Evolutionary conservation across 108 stramenopile species (phyloP).

Genomic region (Bacterosira constricta): DNA sequence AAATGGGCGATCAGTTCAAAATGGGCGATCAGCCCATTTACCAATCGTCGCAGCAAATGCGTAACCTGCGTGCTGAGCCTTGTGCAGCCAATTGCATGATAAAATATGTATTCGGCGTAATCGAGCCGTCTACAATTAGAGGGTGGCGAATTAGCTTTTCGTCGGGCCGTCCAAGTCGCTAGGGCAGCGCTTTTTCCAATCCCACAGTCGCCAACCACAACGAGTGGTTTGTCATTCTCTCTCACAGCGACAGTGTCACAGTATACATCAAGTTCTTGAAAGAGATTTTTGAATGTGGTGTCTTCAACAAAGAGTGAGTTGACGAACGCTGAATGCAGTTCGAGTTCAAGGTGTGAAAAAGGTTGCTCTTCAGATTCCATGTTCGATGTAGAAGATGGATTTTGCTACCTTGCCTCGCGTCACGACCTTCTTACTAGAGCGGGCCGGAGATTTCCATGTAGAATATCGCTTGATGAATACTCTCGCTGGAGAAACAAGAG

Average conservation of each 20-base stretch:
- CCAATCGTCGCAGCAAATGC: slow-evolving; percentile 45
- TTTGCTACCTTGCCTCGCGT: no score
- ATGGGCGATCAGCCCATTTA: slow-evolving; percentile 34
- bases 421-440: no score
- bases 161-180: slow-evolving; percentile 55
- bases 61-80: slow-evolving; percentile 34
- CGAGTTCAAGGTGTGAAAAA: not conserved
- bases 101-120: slow-evolving; percentile 55
- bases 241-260: not conserved
- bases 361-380: not conserved
- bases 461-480: no score
- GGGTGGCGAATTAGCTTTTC: slow-evolving; percentile 15
- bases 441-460: no score
- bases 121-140: slow-evolving; percentile 8
- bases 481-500: no score
- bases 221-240: slow-evolving; percentile 13
- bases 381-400: no score
- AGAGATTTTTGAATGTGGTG: not conserved
- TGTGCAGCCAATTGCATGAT: slow-evolving; percentile 60
- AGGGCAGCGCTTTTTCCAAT: slow-evolving; percentile 60
- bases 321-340: not conserved
- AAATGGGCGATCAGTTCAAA: slow-evolving; percentile 41
- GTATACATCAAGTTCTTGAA: not conserved
- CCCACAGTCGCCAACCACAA: slow-evolving; percentile 49
- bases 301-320: not conserved